A percentile compares a stretch with the other conserved stretches of the same genome.
These are phyloP conservation scores for Ophiostoma sp. DNA, from an alignment of 2,329 filamentous ascomycete genomes.

Conservation along the genomic window DNA sequence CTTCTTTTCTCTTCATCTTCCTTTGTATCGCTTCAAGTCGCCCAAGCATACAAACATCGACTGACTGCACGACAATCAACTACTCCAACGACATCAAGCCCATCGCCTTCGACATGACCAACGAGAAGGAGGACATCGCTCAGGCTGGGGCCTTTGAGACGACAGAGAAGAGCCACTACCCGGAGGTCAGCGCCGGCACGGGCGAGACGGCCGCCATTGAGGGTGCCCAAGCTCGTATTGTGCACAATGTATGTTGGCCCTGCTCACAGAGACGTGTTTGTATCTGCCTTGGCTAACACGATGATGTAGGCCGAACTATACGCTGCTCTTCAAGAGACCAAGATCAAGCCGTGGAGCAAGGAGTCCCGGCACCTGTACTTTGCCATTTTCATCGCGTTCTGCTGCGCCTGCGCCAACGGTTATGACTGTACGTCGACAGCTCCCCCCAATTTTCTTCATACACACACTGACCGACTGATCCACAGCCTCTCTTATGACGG, in stretches of 20 bases:
- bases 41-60: not conserved
- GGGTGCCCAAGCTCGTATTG: constrained; percentile 20
- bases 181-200: constrained; percentile 17
- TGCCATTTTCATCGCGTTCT: constrained; percentile 48
- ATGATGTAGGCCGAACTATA: constrained; percentile 46
- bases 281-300: too few species aligned
- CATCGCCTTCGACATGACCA: not conserved
- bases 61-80: not conserved
- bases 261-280: not conserved
- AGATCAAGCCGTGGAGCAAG: constrained; percentile 24
- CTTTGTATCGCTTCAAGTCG: not conserved
- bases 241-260: constrained; percentile 22
- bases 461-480: not conserved
- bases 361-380: constrained; percentile 41
- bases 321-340: constrained; percentile 22
- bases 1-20: not conserved
- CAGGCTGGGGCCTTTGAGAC: not conserved
- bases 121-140: not conserved
- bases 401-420: constrained; percentile 50
- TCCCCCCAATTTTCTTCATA: not conserved
- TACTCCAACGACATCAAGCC: not conserved
- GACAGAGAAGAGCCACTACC: constrained; percentile 17
- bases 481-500: constrained; percentile 45
- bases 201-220: constrained; percentile 12
- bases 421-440: constrained; percentile 40